These are phyloP conservation scores for Monosporozyma unispora DNA, from an alignment of 805 yeast species.

Conservation along the genomic window DNA sequence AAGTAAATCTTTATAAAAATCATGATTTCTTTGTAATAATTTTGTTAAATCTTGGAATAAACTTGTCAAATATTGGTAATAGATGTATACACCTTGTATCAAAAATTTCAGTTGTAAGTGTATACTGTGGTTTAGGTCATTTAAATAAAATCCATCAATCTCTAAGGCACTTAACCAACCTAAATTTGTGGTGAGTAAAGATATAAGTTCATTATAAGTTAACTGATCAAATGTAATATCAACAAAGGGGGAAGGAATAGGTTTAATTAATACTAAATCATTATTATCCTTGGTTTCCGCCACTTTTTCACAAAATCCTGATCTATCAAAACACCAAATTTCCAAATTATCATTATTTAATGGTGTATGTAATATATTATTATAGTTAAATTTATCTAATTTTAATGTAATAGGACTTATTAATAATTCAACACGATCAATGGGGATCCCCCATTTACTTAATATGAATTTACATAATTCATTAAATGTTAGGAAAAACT, in stretches of 20 bases:
- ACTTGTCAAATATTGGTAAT: not conserved
- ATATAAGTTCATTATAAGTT: not conserved
- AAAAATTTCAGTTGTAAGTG: not conserved
- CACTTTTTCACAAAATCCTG: not conserved
- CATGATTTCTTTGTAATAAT: not conserved
- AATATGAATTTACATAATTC: conserved; percentile 36
- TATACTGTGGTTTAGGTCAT: not conserved
- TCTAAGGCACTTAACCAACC: conserved; percentile 44
- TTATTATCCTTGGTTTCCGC: not conserved
- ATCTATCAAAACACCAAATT: not conserved
- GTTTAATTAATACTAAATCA: not conserved
- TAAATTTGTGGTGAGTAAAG: conserved; percentile 36
- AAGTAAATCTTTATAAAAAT: not conserved
- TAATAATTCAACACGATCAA: not conserved
- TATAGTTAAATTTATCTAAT: not conserved
- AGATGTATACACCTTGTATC: not conserved
- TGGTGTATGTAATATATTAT: not conserved
- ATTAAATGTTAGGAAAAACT: conserved; percentile 35
- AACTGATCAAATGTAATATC: not conserved
- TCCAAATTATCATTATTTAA: not conserved
- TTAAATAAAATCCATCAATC: conserved; percentile 32
- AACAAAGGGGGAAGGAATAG: conserved; percentile 1
- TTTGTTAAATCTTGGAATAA: not conserved
- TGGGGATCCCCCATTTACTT: conserved; percentile 26
- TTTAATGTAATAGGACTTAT: not conserved